Conservation (phyloP, 805 yeast genomes). For the Cyberlindnera lachancei region DNA sequence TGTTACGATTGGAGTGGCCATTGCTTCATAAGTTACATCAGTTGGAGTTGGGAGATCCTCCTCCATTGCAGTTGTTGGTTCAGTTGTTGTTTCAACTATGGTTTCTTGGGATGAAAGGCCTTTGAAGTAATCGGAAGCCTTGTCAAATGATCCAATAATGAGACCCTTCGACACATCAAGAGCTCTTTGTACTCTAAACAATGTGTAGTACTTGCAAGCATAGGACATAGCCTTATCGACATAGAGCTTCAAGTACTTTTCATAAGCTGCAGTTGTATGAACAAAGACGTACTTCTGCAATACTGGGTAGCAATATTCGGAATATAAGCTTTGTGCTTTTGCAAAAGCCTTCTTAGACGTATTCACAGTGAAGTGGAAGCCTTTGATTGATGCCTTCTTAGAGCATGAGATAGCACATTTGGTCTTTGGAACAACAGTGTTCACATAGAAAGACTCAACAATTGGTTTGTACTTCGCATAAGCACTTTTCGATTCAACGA, state of each 20-base stretch:
- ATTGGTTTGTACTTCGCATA: conserved; percentile 6
- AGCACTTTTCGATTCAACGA: too few relatives aligned
- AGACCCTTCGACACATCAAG: conserved; percentile 12
- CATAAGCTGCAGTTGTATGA: conserved; percentile 3
- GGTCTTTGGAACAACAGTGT: conserved; percentile 3
- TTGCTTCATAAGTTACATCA: conserved; percentile 3
- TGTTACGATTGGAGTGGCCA: conserved; percentile 7
- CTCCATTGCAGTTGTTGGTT: conserved; percentile 7
- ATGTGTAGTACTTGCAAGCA: conserved; percentile 8
- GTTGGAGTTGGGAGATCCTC: conserved; percentile 6
- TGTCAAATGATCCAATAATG: conserved; percentile 11
- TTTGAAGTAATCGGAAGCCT: conserved; percentile 10
- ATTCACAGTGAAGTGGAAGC: too few relatives aligned
- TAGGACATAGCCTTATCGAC: conserved; percentile 2
- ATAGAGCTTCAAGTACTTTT: conserved; percentile 6
- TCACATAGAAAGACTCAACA: conserved; percentile 4
- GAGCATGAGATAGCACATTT: too few relatives aligned
- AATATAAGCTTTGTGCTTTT: conserved; percentile 4
- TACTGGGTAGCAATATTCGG: conserved; percentile 3
- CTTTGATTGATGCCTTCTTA: too few relatives aligned
- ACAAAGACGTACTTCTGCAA: conserved; percentile 1
- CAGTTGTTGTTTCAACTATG: not conserved
- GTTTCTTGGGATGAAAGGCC: conserved; percentile 2
- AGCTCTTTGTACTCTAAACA: conserved; percentile 15
- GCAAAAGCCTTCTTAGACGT: too few relatives aligned